Evolutionary conservation across 2,329 filamentous ascomycete species (phyloP).

Genomic region (Sarocladium strictum): DNA sequence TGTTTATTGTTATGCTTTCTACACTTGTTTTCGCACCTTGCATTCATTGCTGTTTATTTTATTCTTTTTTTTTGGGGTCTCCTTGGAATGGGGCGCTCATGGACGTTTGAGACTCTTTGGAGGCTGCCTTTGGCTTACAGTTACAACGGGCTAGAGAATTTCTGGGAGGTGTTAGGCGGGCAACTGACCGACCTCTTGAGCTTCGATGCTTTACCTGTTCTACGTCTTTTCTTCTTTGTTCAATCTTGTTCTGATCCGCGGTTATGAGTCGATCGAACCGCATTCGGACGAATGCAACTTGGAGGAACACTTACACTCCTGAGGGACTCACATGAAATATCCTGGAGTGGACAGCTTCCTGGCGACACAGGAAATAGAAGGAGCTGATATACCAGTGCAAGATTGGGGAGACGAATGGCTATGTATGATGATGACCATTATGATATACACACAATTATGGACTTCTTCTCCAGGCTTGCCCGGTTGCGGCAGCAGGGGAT

Average conservation of each 20-base stretch:
- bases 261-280: too few species aligned
- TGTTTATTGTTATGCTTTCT: neutral
- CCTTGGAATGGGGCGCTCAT: neutral
- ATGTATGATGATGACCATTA: neutral
- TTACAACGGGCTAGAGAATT: neutral
- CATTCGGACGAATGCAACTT: too few species aligned
- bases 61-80: neutral
- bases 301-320: too few species aligned
- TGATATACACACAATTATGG: neutral
- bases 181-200: conserved; percentile 6
- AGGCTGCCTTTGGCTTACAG: neutral
- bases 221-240: neutral
- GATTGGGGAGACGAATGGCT: neutral
- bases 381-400: neutral
- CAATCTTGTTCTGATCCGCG: too few species aligned
- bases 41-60: neutral
- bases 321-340: neutral
- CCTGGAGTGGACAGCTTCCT: neutral
- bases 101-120: neutral
- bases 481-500: too few species aligned
- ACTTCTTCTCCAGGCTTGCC: too few species aligned
- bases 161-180: neutral
- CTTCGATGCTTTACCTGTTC: neutral
- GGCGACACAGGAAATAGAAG: neutral
- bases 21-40: neutral